Base-by-base conservation (phyloP, 2,329 filamentous ascomycete species). In the Nigrospora osmanthi region DNA sequence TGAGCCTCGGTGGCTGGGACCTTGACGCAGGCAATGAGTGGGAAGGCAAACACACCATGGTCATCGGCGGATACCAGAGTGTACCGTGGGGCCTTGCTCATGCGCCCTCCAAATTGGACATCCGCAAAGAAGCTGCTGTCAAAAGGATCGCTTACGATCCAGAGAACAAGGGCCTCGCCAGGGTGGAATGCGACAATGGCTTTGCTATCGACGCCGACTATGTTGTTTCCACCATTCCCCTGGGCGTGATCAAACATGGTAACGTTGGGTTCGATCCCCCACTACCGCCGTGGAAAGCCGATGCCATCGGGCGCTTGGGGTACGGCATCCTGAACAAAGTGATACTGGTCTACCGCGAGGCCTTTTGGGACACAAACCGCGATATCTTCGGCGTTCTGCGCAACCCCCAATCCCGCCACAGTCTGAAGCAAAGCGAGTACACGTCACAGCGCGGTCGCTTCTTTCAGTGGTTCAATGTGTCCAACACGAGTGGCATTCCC, bases 1-100 rank as follows among this genome's bases (percentile, higher is more conserved):
- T 98, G 15, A 97, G 91, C 62, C 78, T 98, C 13, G 81, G 84
- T 9, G 84, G 90, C 0, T 97, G 94, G 88, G 94, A 98, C 63
- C 89, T 98, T 57, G 94, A 98, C 59, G 89, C 90, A 41, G 93
- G 93, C 1, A 96, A 98, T 56, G 93, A 98, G 60, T 98, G 95
- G 70, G 90, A 96, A 62, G 93, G 93, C 7, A 83, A 87, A 49
- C 94, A 98, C 61, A 89, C 88, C 1, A 91, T 96, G 76, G 81
- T 98, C 4, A 77, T 94, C 23, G 93, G 94, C 35, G 93, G 93
- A 1, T 98, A 97, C 59, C 89, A 94, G 54, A 89, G 90, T 58
- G 81, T 98, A 38, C 87, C 91, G n/a, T 82, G 88, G 53, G 93
- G 90, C 3, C 68, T 98, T 9, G 83, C 87, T 66, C 80, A 85